Base-by-base conservation (phyloP, 192 early-diverging fungal genomes). In the Pilaira anomala region DNA sequence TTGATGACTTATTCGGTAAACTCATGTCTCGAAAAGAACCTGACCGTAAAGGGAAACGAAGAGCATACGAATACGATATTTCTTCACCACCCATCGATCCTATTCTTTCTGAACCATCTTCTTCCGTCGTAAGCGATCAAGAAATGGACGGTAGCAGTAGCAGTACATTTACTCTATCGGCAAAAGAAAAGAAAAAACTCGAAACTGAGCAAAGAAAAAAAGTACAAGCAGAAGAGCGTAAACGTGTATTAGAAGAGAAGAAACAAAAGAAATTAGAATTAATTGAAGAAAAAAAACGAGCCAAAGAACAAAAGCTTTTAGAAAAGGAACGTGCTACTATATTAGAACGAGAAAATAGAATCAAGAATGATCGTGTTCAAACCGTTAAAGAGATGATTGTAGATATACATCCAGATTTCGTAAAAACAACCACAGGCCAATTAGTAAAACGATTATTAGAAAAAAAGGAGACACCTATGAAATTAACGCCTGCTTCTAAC, bases 331-430 rank as follows among this genome's bases (percentile, higher is more conserved):
- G 62, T 3, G 33, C 16, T 2, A 48, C 65, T 14, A 52, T 67
- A 1, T 29, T 72, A 4, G 59, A 62, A 29, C 45, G 72, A 18
- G 76, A 61, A 2, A 83, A 83, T 49, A 65, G 67, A 7, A 25
- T 78, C 3, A 68, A 61, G 4, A 57, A 25, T 16, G 49, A 69
- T 21, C 63, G 72, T 12, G 58, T 46, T 0, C 63, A 80, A 9
- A 51, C 33, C 0, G 36, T 74, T 8, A 68, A 78, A 29, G 80
- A 83, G 52, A 77, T 80, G 52, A 72, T 80, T 30, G 21, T 83
- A 0, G 68, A 73, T 21, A 51, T 79, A 3, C 78, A 80, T 22
- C 39, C 67, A 0, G 56, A 62, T 25, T 68, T 83, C 12, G 40
- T 64, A 14, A 9, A 39, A 0, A 63, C 78, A 11, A 39, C 49